Conservation (phyloP, 164 flowering plant species). For the Stephania japonica region DNA sequence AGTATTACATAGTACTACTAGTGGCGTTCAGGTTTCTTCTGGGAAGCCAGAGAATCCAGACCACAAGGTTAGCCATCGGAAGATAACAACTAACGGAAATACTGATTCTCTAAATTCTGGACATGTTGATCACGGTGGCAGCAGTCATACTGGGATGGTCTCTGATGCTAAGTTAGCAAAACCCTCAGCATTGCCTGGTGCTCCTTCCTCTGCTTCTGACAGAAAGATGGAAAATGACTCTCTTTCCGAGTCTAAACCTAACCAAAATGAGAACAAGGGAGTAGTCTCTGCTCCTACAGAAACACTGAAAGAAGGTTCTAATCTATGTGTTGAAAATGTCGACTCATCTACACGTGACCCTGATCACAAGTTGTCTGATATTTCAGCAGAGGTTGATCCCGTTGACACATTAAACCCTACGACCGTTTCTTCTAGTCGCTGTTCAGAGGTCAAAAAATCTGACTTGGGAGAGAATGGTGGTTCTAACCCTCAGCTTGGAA, state of each 20-base stretch:
- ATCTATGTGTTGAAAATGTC: constrained; percentile 14
- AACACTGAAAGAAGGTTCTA: constrained; percentile 22
- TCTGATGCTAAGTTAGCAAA: constrained; percentile 21
- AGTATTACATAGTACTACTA: constrained; percentile 25
- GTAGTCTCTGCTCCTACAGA: constrained; percentile 17
- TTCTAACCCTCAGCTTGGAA: constrained; percentile 17
- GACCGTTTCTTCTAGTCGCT: constrained; percentile 22
- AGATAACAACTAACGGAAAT: constrained; percentile 34
- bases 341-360: constrained; percentile 21
- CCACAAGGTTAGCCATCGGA: constrained; percentile 39
- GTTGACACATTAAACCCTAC: constrained; percentile 16
- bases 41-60: constrained; percentile 36
- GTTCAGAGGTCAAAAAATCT: constrained; percentile 13
- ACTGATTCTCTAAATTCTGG: constrained; percentile 23
- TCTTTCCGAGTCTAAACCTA: constrained; percentile 10
- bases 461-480: constrained; percentile 20
- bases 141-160: constrained; percentile 14
- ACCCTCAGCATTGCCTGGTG: constrained; percentile 21
- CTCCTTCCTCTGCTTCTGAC: constrained; percentile 12
- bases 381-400: constrained; percentile 15
- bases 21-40: constrained; percentile 34
- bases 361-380: constrained; percentile 20
- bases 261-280: constrained; percentile 17
- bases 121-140: constrained; percentile 16
- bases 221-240: constrained; percentile 22